These are phyloP conservation scores for Pestalotiopsis sp. DNA, from an alignment of 2,329 filamentous ascomycete species.

Conservation along the genomic window DNA sequence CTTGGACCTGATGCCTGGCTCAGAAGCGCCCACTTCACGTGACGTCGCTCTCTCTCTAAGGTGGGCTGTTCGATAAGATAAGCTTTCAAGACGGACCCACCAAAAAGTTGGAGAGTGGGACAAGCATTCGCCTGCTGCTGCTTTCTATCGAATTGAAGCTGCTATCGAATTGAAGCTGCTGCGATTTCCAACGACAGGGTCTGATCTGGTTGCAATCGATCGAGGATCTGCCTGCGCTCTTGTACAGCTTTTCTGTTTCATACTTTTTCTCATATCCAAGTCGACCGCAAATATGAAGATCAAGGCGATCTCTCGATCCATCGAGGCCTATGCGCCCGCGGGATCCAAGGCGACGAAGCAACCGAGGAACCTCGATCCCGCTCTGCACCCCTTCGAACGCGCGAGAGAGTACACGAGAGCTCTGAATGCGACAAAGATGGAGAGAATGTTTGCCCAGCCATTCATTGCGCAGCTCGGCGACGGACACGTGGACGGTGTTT, in stretches of 20 bases:
- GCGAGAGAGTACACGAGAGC: constrained; percentile 75
- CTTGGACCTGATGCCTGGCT: not conserved
- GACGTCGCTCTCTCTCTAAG: not conserved
- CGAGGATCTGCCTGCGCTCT: not conserved
- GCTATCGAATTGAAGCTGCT: not conserved
- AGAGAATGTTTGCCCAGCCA: constrained; percentile 68
- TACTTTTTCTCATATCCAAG: no score
- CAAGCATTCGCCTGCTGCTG: not conserved
- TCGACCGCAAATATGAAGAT: constrained; percentile 47
- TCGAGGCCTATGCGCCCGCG: constrained; percentile 65
- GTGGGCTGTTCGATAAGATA: constrained; percentile 9
- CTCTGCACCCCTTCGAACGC: constrained; percentile 83
- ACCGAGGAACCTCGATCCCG: constrained; percentile 72
- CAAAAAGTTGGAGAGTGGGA: constrained; percentile 14
- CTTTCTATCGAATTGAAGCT: not conserved
- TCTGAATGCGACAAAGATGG: constrained; percentile 56
- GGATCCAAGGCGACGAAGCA: constrained; percentile 67
- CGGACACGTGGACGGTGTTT: constrained; percentile 91
- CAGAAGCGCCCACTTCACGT: not conserved
- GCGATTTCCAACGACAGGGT: not conserved
- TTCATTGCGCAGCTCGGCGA: constrained; percentile 78
- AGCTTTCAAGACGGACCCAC: not conserved
- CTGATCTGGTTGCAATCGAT: not conserved
- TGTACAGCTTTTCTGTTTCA: not conserved
- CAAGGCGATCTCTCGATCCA: constrained; percentile 67